Base-by-base conservation (phyloP, 163 green algal genomes). In the Prototheca cutis region DNA sequence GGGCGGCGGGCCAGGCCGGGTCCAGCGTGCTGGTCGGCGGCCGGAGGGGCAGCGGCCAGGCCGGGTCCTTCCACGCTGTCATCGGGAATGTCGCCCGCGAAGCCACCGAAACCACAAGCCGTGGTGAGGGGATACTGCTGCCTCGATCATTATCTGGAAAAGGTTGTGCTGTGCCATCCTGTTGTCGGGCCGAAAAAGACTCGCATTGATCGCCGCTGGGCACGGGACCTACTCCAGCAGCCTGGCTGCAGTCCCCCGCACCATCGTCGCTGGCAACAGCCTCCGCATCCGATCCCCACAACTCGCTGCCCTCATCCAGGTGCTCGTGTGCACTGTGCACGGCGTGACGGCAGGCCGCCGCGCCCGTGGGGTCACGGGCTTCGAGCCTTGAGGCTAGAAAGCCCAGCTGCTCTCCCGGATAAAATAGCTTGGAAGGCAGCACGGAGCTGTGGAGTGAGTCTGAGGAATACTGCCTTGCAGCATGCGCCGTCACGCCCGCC, bases 391-490 rank as follows among this genome's bases (percentile, higher is more conserved):
- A 53, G 17, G 62, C 65, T 40, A 86, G 77, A 4, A 76, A 39
- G 19, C 56, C 21, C 31, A 88, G 63, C 75, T 84, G 80, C 29
- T 49, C 25, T 6, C 40, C 23, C 4, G 71, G 54, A 28, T 51
- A 33, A 28, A 70, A 58, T 4, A 83, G 62, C 1, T 57, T 48
- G 3, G 40, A 31, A 0, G 68, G 71, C 61, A 71, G 63, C 1
- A 58, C 56, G 67, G 59, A 81, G 62, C 70, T 69, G 67, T 83
- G 80, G 19, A 80, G 49, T 32, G 69, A 80, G 68, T 90, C 82
- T 0, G 70, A 63, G 3, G 70, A 53, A 33, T 86, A 67, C n/a
- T 70, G 62, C 18, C 79, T 45, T 0, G 48, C 71, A 17, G 25
- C 27, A 1, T 10, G 30, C 17, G 71, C 59, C 4, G 68, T 72